Conservation (phyloP, 371 early-diverging fungal species). For the Mortierella sp. region DNA sequence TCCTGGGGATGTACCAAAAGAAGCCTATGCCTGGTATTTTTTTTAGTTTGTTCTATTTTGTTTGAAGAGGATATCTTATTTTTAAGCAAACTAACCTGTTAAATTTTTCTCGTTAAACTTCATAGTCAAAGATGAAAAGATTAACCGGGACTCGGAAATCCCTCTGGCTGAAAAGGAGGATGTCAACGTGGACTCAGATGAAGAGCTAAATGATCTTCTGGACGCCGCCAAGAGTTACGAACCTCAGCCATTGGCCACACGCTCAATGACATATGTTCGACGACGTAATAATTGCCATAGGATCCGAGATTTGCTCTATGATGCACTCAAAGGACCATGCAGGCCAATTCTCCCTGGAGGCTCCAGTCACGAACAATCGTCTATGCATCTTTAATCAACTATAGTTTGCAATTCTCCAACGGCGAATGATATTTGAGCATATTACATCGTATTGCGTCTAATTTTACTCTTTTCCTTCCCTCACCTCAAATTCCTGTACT, state of each 20-base stretch:
- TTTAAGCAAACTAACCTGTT: no score
- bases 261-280: conserved; percentile 65
- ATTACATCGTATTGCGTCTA: no score
- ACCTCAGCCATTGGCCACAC: conserved; percentile 71
- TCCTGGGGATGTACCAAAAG: conserved; percentile 78
- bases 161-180: conserved; percentile 59
- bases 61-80: not conserved
- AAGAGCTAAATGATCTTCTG: conserved; percentile 73
- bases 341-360: no score
- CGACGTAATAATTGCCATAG: conserved; percentile 72
- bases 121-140: conserved; percentile 36
- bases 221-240: conserved; percentile 64
- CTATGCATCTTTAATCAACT: conserved; percentile 18
- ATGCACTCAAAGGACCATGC: conserved; percentile 64
- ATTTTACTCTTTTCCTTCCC: no score
- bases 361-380: conserved; percentile 38
- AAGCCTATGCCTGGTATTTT: conserved; percentile 65
- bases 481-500: not conserved
- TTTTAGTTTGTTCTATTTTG: not conserved
- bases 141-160: conserved; percentile 35
- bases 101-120: no score
- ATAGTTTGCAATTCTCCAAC: not conserved
- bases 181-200: conserved; percentile 69
- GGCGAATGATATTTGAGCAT: no score
- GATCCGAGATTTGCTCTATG: conserved; percentile 74